Evolutionary conservation across 208 protist species (phyloP).

Genomic region (Trypanosomatidae sp.): DNA sequence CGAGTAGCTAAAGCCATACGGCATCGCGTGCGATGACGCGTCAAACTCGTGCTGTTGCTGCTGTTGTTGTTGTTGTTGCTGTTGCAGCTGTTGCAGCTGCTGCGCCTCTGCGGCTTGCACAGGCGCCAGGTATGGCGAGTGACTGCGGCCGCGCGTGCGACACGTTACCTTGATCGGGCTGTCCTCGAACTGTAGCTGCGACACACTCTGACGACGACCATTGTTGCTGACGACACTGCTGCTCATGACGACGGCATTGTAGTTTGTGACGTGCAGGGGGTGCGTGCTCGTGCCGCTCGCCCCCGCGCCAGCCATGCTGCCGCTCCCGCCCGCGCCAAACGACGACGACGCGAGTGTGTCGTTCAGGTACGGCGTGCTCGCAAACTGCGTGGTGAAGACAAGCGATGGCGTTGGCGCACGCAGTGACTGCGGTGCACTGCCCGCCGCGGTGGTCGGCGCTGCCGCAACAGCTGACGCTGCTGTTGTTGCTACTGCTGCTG

Average conservation of each 20-base stretch:
- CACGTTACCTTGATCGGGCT: slow-evolving; percentile 38
- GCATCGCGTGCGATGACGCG: slow-evolving; percentile 8
- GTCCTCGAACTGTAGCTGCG: slow-evolving; percentile 19
- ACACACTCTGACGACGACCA: slow-evolving; percentile 16
- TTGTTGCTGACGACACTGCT: too few species aligned
- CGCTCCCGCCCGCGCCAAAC: too few species aligned
- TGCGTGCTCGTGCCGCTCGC: slow-evolving; percentile 16
- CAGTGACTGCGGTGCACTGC: too few species aligned
- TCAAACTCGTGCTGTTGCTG: slow-evolving; percentile 3
- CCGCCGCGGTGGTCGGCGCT: too few species aligned
- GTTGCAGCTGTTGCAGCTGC: too few species aligned
- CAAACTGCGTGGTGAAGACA: slow-evolving; percentile 17
- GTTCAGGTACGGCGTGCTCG: slow-evolving; percentile 5
- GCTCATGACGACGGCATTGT: too few species aligned
- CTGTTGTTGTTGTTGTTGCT: too few species aligned
- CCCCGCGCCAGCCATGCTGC: too few species aligned
- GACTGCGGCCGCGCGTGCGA: slow-evolving; percentile 19
- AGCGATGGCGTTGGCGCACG: slow-evolving; percentile 15
- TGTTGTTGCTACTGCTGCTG: too few species aligned
- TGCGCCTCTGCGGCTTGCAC: slow-evolving; percentile 4
- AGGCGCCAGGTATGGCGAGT: slow-evolving; percentile 26
- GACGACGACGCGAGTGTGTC: slow-evolving; percentile 9
- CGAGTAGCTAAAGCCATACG: slow-evolving; percentile 30
- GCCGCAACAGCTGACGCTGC: too few species aligned
- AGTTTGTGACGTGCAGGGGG: too few species aligned